phyloP scores from a whole-genome alignment of 352 stramenopile species.

The Phytophthora quininea region DNA sequence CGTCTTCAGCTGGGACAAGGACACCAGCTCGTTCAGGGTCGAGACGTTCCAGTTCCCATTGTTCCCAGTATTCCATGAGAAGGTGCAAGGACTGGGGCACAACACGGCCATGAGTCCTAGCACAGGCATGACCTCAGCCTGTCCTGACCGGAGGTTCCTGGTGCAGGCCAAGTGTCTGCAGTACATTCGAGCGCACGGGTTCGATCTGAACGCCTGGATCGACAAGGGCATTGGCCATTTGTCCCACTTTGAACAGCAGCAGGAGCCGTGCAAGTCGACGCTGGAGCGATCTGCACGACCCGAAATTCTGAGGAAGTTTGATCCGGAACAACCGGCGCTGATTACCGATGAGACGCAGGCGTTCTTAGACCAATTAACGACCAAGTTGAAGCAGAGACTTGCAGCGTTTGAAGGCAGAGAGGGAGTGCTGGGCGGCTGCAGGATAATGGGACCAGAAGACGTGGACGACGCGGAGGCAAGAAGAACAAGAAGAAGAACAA shows the following conservation, averaged over 20 bases:
- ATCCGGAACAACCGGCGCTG: conserved; percentile 32
- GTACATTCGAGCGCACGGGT: conserved; percentile 78
- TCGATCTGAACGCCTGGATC: conserved; percentile 82
- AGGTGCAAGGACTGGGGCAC: conserved; percentile 14
- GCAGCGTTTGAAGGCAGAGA: conserved; percentile 25
- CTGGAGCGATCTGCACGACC: conserved; percentile 37
- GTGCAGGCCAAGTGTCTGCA: conserved; percentile 77
- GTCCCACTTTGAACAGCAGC: conserved; percentile 63
- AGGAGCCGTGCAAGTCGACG: conserved; percentile 29
- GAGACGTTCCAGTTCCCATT: conserved; percentile 79
- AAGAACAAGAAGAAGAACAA: conserved; percentile 46
- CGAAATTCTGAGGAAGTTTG: conserved; percentile 45
- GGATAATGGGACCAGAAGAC: conserved; percentile 26
- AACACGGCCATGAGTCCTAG: neutral
- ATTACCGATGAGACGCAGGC: conserved; percentile 51
- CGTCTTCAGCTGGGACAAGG: conserved; percentile 61
- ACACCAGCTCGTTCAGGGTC: conserved; percentile 51
- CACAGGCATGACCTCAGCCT: conserved; percentile 11
- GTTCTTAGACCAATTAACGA: conserved; percentile 45
- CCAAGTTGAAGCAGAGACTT: conserved; percentile 31
- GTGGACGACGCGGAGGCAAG: conserved; percentile 33
- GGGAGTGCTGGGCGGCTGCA: conserved; percentile 6
- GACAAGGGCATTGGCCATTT: conserved; percentile 75
- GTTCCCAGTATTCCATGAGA: conserved; percentile 59
- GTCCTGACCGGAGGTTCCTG: conserved; percentile 65